These are phyloP conservation scores for Pleurotus cornucopiae DNA, from an alignment of 768 basidiomycete genomes.

Conservation along the genomic window DNA sequence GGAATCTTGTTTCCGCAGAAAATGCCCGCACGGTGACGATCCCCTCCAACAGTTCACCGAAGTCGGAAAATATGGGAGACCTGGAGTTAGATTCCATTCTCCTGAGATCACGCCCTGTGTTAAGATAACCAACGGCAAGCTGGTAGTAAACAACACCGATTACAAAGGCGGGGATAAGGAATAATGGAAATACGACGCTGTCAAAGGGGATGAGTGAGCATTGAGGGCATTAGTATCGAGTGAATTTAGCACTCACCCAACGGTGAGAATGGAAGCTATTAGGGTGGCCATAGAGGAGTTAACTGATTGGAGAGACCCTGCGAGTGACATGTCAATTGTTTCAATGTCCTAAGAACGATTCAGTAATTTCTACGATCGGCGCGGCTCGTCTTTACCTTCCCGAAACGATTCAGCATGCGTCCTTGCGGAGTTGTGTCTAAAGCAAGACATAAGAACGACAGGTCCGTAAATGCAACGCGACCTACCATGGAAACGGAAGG, in stretches of 20 bases:
- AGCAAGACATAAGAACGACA: background rate
- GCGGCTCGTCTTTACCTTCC: constrained; percentile 38
- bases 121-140: constrained; percentile 68
- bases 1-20: constrained; percentile 73
- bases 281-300: constrained; percentile 77
- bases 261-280: constrained; percentile 68
- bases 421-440: constrained; percentile 75
- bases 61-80: constrained; percentile 81
- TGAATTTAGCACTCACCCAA: constrained; percentile 43
- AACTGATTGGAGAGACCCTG: constrained; percentile 66
- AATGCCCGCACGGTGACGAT: constrained; percentile 88
- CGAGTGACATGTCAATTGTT: constrained; percentile 75
- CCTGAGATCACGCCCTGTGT: constrained; percentile 79
- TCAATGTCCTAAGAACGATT: constrained; percentile 59
- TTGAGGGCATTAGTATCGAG: background rate
- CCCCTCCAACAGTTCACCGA: constrained; percentile 79
- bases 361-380: background rate
- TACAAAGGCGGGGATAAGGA: constrained; percentile 71
- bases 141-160: constrained; percentile 73
- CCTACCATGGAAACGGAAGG: constrained; percentile 71
- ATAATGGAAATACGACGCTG: constrained; percentile 74
- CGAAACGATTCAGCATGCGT: constrained; percentile 84
- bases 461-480: background rate
- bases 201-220: background rate
- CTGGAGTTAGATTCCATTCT: constrained; percentile 89